Evolutionary conservation across 352 stramenopile genomes (phyloP).

Genomic region (Globisporangium rhizosaccharum): DNA sequence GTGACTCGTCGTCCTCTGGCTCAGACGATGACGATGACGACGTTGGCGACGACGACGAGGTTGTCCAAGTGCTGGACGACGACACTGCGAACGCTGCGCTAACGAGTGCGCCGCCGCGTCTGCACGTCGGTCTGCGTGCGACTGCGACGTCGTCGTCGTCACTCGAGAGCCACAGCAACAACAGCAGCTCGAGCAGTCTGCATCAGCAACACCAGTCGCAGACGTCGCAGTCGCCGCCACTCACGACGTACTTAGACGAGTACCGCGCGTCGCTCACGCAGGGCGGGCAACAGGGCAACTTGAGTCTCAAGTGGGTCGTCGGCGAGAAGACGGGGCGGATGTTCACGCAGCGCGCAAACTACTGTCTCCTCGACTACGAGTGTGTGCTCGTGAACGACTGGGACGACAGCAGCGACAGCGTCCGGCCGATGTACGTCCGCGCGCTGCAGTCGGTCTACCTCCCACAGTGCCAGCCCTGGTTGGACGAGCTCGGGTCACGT

Average conservation of each 20-base stretch:
- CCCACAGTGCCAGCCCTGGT: constrained; percentile 51
- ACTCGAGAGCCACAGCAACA: constrained; percentile 6
- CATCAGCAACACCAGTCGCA: neutral
- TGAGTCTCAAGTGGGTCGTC: constrained; percentile 69
- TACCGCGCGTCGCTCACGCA: constrained; percentile 37
- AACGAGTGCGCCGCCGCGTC: neutral
- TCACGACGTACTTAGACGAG: constrained; percentile 37
- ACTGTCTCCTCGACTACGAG: constrained; percentile 72
- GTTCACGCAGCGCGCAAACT: constrained; percentile 60
- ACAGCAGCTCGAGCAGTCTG: neutral
- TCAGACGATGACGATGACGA: constrained; percentile 20
- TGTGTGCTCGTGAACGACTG: constrained; percentile 74
- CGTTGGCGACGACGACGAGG: constrained; percentile 12
- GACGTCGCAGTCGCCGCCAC: constrained; percentile 7
- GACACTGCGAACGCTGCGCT: constrained; percentile 3
- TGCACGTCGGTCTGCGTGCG: neutral
- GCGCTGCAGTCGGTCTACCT: constrained; percentile 62
- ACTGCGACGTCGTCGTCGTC: neutral
- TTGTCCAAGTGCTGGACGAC: constrained; percentile 9
- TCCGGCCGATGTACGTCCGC: constrained; percentile 63
- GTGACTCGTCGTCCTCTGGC: constrained; percentile 41
- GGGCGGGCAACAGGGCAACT: constrained; percentile 46
- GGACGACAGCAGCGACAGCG: constrained; percentile 31
- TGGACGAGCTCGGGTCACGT: constrained; percentile 49
- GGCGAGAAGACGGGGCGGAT: constrained; percentile 58